Conservation (phyloP, 306 rosid genomes). For the Geum urbanum region DNA sequence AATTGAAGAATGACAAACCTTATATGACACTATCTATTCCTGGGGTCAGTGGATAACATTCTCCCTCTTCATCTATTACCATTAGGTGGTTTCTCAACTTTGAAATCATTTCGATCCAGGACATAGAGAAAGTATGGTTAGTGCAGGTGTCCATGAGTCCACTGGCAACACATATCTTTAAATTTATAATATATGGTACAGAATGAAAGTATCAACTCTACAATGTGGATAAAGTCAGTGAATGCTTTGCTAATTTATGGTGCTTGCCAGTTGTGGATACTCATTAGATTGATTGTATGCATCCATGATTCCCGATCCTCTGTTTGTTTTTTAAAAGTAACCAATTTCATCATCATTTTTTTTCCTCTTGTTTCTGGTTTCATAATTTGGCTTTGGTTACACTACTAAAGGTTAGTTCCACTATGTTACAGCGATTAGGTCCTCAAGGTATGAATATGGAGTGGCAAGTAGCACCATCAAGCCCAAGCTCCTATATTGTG, state of each 20-base stretch:
- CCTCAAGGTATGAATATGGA: conserved; percentile 90
- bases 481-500: conserved; percentile 84
- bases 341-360: not conserved
- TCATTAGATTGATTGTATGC: not conserved
- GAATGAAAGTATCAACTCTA: conserved; percentile 18
- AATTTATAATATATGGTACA: conserved; percentile 14
- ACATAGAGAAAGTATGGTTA: conserved; percentile 18
- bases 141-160: conserved; percentile 12
- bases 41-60: conserved; percentile 13
- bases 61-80: conserved; percentile 6
- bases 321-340: not conserved
- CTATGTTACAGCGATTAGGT: conserved; percentile 58
- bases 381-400: conserved; percentile 8
- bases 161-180: conserved; percentile 14
- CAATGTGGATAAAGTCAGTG: not conserved
- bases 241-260: not conserved
- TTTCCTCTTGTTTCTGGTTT: conserved; percentile 3
- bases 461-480: conserved; percentile 95
- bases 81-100: conserved; percentile 18
- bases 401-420: conserved; percentile 7
- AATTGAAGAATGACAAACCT: conserved; percentile 17
- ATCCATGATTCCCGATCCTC: not conserved
- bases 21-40: conserved; percentile 5
- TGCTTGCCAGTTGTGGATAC: conserved; percentile 1
- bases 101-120: conserved; percentile 23